Conservation (phyloP, 495 filamentous ascomycete species). For the Neurospora tetraspora region DNA sequence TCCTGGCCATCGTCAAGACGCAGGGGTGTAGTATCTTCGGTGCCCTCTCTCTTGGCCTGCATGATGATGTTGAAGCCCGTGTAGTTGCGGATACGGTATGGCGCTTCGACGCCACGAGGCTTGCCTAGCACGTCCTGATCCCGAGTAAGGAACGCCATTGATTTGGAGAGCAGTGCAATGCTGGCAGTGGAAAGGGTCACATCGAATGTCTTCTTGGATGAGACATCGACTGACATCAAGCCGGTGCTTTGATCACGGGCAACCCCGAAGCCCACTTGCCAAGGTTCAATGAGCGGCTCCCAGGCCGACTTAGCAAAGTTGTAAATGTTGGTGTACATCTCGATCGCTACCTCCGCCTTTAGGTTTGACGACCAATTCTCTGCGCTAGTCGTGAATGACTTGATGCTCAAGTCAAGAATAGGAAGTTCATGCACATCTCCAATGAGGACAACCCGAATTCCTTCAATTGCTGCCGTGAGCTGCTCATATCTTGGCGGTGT, state of each 20-base stretch:
- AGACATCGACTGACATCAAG: conserved; percentile 69
- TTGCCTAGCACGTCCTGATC: conserved; percentile 93
- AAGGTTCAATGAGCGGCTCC: conserved; percentile 94
- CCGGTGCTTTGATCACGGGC: conserved; percentile 68
- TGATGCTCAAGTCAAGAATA: conserved; percentile 87
- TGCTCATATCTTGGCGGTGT: conserved; percentile 53
- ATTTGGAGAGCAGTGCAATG: conserved; percentile 87
- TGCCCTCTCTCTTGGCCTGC: conserved; percentile 61
- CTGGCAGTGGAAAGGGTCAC: conserved; percentile 87
- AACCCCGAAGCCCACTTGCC: conserved; percentile 86
- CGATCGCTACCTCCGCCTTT: conserved; percentile 77
- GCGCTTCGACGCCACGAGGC: conserved; percentile 81
- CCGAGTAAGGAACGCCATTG: conserved; percentile 76
- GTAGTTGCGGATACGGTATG: conserved; percentile 88
- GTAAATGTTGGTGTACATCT: conserved; percentile 92
- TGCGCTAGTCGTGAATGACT: conserved; percentile 72
- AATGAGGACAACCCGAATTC: conserved; percentile 87
- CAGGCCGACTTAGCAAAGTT: conserved; percentile 98
- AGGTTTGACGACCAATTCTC: conserved; percentile 85
- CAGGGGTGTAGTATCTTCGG: conserved; percentile 50
- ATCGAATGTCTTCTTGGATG: conserved; percentile 82
- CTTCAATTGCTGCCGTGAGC: conserved; percentile 71
- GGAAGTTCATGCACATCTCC: conserved; percentile 93
- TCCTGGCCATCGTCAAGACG: conserved; percentile 85
- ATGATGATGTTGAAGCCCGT: conserved; percentile 85